phyloP scores from a whole-genome alignment of 176 grass and related monocot species.

The Avena eriantha region DNA sequence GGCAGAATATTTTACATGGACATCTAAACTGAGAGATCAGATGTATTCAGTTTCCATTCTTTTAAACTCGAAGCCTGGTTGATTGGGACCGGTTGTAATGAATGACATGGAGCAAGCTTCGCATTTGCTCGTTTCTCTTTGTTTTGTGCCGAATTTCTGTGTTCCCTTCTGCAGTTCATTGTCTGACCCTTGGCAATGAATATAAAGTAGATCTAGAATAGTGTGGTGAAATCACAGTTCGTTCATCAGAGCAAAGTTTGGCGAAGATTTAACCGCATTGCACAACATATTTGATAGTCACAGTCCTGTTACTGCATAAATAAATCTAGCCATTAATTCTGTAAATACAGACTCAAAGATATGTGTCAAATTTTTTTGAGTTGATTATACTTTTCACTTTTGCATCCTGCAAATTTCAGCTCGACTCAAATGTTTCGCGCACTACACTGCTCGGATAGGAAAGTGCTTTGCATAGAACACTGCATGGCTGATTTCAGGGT shows the following conservation, averaged over 20 bases:
- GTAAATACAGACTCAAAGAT: background rate
- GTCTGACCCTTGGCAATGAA: background rate
- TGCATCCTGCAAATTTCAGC: background rate
- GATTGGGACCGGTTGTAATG: constrained; percentile 24
- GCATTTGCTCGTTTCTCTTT: constrained; percentile 39
- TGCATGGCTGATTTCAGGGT: too few relatives aligned
- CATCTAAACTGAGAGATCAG: constrained; percentile 30
- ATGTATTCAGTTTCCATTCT: constrained; percentile 50
- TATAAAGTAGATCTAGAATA: background rate
- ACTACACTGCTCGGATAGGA: too few relatives aligned
- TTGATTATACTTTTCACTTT: background rate
- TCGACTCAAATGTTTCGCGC: too few relatives aligned
- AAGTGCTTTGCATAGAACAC: too few relatives aligned
- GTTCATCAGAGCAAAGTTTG: background rate
- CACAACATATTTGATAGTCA: background rate
- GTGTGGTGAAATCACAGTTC: background rate
- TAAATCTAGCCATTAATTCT: background rate
- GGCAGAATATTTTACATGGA: constrained; percentile 44
- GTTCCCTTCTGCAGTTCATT: background rate
- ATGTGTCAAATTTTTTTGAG: background rate
- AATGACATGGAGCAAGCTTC: constrained; percentile 27
- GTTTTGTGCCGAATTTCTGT: background rate
- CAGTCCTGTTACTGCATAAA: too few relatives aligned
- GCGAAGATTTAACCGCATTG: background rate
- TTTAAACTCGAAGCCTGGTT: constrained; percentile 36